Evolutionary conservation across 352 stramenopile species (phyloP).

Genomic region (Thraustochytrium sp.): DNA sequence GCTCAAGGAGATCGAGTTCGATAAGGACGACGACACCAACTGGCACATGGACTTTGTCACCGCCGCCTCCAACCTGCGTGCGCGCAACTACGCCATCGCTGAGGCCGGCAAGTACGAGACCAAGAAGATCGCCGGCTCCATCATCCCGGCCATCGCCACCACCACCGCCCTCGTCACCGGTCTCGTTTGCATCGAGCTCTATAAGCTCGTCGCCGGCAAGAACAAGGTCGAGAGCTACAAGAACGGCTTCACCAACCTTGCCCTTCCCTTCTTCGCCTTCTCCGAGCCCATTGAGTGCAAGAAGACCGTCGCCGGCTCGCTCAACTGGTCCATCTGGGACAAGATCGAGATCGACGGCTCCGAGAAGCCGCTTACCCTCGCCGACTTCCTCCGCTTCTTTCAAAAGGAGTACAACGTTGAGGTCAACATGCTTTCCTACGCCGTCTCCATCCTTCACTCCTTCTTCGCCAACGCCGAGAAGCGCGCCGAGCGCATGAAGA

Average conservation of each 20-base stretch:
- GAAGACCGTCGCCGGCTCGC: conserved; percentile 71
- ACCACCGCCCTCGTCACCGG: conserved; percentile 96
- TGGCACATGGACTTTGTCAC: conserved; percentile 57
- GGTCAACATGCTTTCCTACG: conserved; percentile 39
- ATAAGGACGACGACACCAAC: conserved; percentile 94
- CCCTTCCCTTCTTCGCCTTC: conserved; percentile 94
- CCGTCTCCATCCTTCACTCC: conserved; percentile 32
- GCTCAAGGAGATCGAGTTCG: conserved; percentile 73
- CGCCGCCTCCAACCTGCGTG: conserved; percentile 58
- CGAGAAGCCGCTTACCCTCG: conserved; percentile 51
- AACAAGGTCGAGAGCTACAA: conserved; percentile 86
- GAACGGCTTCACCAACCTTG: conserved; percentile 97
- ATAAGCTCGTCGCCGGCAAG: conserved; percentile 69
- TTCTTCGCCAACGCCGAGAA: conserved; percentile 30
- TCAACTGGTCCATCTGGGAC: conserved; percentile 93
- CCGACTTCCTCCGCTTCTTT: conserved; percentile 30
- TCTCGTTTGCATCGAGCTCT: conserved; percentile 94
- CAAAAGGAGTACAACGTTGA: conserved; percentile 28
- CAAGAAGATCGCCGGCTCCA: conserved; percentile 98
- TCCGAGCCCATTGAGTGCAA: conserved; percentile 89
- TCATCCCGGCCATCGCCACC: conserved; percentile 99
- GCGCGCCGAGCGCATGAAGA: conserved; percentile 30
- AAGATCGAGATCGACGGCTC: conserved; percentile 81
- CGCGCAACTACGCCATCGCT: conserved; percentile 95
- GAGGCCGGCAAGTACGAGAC: conserved; percentile 95